Evolutionary conservation across 495 filamentous ascomycete species (phyloP).

Genomic region (Penicillium dipodomyicola): DNA sequence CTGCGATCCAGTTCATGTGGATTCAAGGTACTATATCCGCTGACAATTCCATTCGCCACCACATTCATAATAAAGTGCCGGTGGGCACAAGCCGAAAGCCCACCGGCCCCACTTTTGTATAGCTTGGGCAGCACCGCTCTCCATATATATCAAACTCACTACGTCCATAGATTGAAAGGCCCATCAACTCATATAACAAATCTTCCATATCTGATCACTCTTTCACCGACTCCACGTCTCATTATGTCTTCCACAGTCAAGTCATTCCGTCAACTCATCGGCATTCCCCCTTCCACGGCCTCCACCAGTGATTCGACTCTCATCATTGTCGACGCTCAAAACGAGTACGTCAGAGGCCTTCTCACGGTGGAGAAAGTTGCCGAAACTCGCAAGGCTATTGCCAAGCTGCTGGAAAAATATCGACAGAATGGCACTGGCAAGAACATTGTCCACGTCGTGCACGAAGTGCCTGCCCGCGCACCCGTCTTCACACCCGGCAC

Average conservation of each 20-base stretch:
- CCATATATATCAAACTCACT: not conserved
- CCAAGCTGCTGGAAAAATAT: conserved; percentile 50
- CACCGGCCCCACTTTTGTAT: not conserved
- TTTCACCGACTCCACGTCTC: not conserved
- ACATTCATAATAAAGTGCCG: no score
- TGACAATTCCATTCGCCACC: no score
- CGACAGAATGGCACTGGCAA: conserved; percentile 36
- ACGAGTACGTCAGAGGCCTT: conserved; percentile 56
- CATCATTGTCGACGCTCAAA: conserved; percentile 63
- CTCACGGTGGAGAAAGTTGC: conserved; percentile 49
- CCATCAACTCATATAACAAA: not conserved
- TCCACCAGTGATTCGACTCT: conserved; percentile 52
- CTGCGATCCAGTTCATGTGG: no score
- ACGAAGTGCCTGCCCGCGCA: conserved; percentile 53
- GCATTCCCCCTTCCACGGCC: conserved; percentile 47
- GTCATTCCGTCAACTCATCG: conserved; percentile 53
- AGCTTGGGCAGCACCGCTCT: not conserved
- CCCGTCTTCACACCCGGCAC: conserved; percentile 60
- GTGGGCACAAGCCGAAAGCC: no score
- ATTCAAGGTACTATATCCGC: no score
- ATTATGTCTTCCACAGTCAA: conserved; percentile 22
- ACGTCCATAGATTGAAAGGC: not conserved
- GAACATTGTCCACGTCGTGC: conserved; percentile 58
- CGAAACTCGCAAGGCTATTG: conserved; percentile 47
- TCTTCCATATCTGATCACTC: not conserved